A percentile compares a stretch with the other conserved stretches of the same genome.
These are phyloP conservation scores for Betula pendula DNA, from an alignment of 306 rosid genomes.

Conservation along the genomic window DNA sequence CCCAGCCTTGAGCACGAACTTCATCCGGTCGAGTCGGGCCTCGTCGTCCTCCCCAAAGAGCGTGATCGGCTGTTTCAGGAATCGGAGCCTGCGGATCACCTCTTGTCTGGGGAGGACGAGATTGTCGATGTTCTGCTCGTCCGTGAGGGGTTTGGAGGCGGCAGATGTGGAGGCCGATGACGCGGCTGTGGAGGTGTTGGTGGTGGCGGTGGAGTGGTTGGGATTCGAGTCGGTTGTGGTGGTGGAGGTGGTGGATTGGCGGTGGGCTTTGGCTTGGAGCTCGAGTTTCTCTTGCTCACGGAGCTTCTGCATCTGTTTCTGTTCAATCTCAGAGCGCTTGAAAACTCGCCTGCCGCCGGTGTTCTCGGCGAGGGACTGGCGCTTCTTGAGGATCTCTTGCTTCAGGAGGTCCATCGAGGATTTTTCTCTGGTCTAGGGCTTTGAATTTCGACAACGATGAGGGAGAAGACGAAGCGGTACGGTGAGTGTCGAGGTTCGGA, in stretches of 20 bases:
- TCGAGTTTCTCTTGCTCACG: conserved; percentile 92
- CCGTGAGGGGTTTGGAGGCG: conserved; percentile 48
- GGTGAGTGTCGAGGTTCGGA: not conserved
- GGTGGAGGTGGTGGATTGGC: conserved; percentile 47
- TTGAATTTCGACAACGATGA: not conserved
- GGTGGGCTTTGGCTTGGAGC: conserved; percentile 75
- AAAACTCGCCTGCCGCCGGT: conserved; percentile 82
- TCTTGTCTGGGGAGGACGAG: conserved; percentile 83
- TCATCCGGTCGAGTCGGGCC: conserved; percentile 79
- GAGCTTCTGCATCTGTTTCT: conserved; percentile 77
- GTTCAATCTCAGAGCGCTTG: conserved; percentile 94
- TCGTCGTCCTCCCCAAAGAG: conserved; percentile 94
- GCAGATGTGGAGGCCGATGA: conserved; percentile 41
- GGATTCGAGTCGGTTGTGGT: conserved; percentile 8
- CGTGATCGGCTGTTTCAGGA: conserved; percentile 87
- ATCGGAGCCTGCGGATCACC: conserved; percentile 86
- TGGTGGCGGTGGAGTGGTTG: conserved; percentile 30
- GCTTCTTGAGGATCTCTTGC: conserved; percentile 81
- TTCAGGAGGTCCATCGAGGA: conserved; percentile 80
- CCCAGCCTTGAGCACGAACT: conserved; percentile 79
- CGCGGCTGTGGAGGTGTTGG: conserved; percentile 30
- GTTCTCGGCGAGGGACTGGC: conserved; percentile 64
- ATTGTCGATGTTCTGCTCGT: conserved; percentile 77
- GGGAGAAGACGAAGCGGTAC: not conserved
- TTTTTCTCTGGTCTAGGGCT: conserved; percentile 28